Base-by-base conservation (phyloP, 345 rosid species). In the Aethionema arabicum region DNA sequence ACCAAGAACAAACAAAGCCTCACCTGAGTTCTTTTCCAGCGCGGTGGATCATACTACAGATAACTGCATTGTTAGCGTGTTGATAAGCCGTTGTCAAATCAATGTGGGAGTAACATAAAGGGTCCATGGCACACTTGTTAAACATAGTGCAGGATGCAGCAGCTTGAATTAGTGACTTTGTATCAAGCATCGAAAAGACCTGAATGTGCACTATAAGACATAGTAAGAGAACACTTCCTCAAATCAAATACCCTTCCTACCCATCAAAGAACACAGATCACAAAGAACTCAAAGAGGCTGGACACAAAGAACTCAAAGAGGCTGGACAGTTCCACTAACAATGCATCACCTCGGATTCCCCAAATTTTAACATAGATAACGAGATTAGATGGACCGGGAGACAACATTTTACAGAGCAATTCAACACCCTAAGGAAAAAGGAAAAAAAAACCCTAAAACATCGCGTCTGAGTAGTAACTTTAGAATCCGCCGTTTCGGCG, bases 111-210 rank as follows among this genome's bases (percentile, higher is more conserved):
- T 91, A 91, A 75, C 96, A 88, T 33, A 78, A 68, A 63, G 86
- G 91, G 76, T 91, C 96, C 95, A 79, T 85, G 33, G 95, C 91
- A 69, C 91, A 91, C 74, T 80, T 91, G 71, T 75, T 72, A 72
- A 91, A 91, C 88, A 88, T 75, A 7, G 85, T 82, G 80, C 98
- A 91, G 37, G 86, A 70, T 4, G 84, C 91, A 32, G 90, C 86
- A 33, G 86, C 90, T 63, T 87, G 85, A 72, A 90, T 82, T 48
- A 88, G 77, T 78, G 95, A 88, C 69, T 84, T 90, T 0, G 91
- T 73, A 76, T 91, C 96, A 50, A 91, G 95, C 96, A 88, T 78
- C 11, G 96, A 85, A 67, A 91, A 86, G 8, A 91, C 88, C 95
- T 88, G 74, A 45, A 15, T 15, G 32, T 69, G 44, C 30, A 35